Percentiles rank a stretch among this genome's conserved stretches.
These are phyloP conservation scores for Gracilariopsis chorda DNA, from an alignment of 23 red algal genomes.

Conservation along the genomic window DNA sequence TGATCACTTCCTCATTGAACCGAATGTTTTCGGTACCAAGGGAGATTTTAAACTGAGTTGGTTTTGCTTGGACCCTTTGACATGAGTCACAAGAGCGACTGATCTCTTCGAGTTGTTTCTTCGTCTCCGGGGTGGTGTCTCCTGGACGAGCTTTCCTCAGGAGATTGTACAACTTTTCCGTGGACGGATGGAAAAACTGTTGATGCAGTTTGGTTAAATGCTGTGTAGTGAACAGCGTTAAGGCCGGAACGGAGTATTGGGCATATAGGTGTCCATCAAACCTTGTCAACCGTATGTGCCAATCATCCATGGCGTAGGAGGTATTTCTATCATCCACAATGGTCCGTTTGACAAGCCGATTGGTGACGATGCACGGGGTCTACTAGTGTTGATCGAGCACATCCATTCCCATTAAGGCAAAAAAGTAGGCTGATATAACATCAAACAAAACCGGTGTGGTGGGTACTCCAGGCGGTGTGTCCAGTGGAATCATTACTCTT, in stretches of 20 bases:
- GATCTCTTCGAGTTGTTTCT: background rate
- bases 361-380: no score
- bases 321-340: no score
- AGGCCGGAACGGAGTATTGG: background rate
- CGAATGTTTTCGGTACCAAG: background rate
- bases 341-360: no score
- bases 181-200: conserved; percentile 9
- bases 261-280: background rate
- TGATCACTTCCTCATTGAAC: background rate
- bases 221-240: background rate
- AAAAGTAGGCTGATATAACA: no score
- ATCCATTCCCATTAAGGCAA: no score
- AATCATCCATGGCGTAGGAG: no score
- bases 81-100: background rate
- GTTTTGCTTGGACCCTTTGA: background rate
- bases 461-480: no score
- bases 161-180: background rate
- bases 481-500: no score
- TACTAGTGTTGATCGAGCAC: no score
- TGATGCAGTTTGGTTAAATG: background rate
- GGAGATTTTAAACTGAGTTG: background rate
- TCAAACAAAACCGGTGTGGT: no score
- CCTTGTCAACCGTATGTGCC: background rate
- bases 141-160: background rate
- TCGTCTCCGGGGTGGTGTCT: background rate